Percentiles rank a stretch among this genome's conserved stretches.
phyloP scores from a whole-genome alignment of 495 filamentous ascomycete genomes.

The Penicillium taxi region DNA sequence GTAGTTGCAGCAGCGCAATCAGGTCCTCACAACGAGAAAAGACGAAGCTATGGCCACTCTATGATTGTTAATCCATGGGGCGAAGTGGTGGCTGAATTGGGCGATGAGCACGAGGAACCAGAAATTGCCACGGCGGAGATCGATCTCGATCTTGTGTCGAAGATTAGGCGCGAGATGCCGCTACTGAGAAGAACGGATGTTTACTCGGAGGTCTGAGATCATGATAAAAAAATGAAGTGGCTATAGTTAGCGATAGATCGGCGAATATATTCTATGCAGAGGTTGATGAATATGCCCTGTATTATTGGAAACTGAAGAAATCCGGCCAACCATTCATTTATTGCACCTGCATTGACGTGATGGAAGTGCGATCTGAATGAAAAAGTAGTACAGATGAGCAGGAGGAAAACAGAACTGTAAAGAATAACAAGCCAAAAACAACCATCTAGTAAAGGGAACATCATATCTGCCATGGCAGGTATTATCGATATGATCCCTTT shows the following conservation, averaged over 20 bases:
- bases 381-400: constrained; percentile 30
- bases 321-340: constrained; percentile 5
- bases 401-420: constrained; percentile 23
- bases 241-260: too few relatives aligned
- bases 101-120: constrained; percentile 42
- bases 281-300: too few relatives aligned
- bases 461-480: constrained; percentile 29
- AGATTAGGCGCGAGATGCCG: constrained; percentile 55
- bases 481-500: constrained; percentile 26
- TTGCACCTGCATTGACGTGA: constrained; percentile 22
- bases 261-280: too few relatives aligned
- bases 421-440: constrained; percentile 29
- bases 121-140: constrained; percentile 46
- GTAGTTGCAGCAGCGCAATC: constrained; percentile 85
- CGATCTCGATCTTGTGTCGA: constrained; percentile 42
- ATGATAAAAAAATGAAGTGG: not conserved
- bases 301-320: too few relatives aligned
- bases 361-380: constrained; percentile 22
- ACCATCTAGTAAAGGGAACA: constrained; percentile 35
- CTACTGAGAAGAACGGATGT: constrained; percentile 54
- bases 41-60: constrained; percentile 80
- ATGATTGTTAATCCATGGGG: constrained; percentile 91
- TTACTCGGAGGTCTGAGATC: constrained; percentile 41
- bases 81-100: constrained; percentile 56
- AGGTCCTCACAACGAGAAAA: constrained; percentile 67